Conservation (phyloP, 768 basidiomycete species). For the Hypholoma sublateritium region DNA sequence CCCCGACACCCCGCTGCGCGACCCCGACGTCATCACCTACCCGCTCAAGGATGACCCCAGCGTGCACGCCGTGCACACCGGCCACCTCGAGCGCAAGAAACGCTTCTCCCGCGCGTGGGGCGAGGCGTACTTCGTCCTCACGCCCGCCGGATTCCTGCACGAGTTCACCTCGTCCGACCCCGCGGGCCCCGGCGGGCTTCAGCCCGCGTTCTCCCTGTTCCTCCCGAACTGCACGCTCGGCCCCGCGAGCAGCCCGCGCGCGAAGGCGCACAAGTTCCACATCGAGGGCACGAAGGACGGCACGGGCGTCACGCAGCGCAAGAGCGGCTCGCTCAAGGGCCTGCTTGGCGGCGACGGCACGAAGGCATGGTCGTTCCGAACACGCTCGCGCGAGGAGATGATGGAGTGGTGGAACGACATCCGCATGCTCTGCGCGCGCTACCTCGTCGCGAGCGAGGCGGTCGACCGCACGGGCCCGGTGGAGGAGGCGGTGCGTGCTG, state of each 20-base stretch:
- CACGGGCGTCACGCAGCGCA: slow-evolving; percentile 56
- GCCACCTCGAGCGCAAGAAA: slow-evolving; percentile 93
- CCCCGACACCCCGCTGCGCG: slow-evolving; percentile 92
- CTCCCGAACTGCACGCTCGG: slow-evolving; percentile 95
- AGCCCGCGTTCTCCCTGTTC: slow-evolving; percentile 85
- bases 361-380: slow-evolving; percentile 77
- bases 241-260: slow-evolving; percentile 70
- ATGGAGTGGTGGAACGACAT: slow-evolving; percentile 99
- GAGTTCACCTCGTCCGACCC: slow-evolving; percentile 84
- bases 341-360: slow-evolving; percentile 21
- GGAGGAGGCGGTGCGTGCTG: slow-evolving; percentile 86
- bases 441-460: slow-evolving; percentile 90
- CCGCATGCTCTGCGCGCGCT: slow-evolving; percentile 88
- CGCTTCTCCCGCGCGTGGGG: slow-evolving; percentile 85
- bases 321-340: slow-evolving; percentile 45
- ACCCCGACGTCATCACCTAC: slow-evolving; percentile 75
- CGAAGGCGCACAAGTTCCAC: slow-evolving; percentile 92
- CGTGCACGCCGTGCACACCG: slow-evolving; percentile 84
- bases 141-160: slow-evolving; percentile 95
- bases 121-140: slow-evolving; percentile 90
- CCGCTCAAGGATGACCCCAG: slow-evolving; percentile 90
- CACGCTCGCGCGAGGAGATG: slow-evolving; percentile 92
- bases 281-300: slow-evolving; percentile 92
- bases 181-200: slow-evolving; percentile 40
- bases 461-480: slow-evolving; percentile 93